These are phyloP conservation scores for Arthrobotrys sinensis DNA, from an alignment of 2,329 filamentous ascomycete genomes.

Conservation along the genomic window DNA sequence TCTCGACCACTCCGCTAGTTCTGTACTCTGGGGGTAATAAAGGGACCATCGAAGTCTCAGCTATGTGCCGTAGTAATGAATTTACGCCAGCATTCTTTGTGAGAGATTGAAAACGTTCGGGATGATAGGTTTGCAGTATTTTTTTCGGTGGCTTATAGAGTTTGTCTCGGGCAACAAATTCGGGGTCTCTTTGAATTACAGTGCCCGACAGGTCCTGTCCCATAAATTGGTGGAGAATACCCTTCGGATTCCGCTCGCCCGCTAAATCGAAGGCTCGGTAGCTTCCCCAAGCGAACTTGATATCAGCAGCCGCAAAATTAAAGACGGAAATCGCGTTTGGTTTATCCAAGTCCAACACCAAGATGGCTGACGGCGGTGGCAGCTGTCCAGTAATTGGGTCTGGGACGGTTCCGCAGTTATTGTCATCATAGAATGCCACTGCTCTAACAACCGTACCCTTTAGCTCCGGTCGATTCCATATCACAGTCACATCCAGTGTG, in stretches of 20 bases:
- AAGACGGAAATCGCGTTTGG: slow-evolving; percentile 1
- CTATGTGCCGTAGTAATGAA: neutral
- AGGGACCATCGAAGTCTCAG: neutral
- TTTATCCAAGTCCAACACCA: slow-evolving; percentile 13
- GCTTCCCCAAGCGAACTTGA: slow-evolving; percentile 21
- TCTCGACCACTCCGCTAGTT: neutral
- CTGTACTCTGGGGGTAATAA: neutral
- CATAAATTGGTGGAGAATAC: slow-evolving; percentile 6
- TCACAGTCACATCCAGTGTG: slow-evolving; percentile 4
- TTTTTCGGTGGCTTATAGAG: neutral
- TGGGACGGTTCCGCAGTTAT: neutral
- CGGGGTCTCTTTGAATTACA: slow-evolving; percentile 1
- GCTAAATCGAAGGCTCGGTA: slow-evolving; percentile 28
- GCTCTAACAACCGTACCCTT: neutral
- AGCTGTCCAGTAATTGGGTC: neutral
- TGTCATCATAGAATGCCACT: slow-evolving; percentile 31
- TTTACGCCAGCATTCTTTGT: neutral
- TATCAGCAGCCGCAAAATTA: neutral
- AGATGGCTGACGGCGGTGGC: slow-evolving; percentile 2
- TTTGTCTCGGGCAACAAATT: neutral
- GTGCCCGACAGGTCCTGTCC: slow-evolving; percentile 19
- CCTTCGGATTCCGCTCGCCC: neutral
- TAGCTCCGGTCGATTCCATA: slow-evolving; percentile 43
- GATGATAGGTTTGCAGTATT: neutral
- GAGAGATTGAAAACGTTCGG: neutral